phyloP scores from a whole-genome alignment of 805 yeast species.

The Lipomyces mesembrius region DNA sequence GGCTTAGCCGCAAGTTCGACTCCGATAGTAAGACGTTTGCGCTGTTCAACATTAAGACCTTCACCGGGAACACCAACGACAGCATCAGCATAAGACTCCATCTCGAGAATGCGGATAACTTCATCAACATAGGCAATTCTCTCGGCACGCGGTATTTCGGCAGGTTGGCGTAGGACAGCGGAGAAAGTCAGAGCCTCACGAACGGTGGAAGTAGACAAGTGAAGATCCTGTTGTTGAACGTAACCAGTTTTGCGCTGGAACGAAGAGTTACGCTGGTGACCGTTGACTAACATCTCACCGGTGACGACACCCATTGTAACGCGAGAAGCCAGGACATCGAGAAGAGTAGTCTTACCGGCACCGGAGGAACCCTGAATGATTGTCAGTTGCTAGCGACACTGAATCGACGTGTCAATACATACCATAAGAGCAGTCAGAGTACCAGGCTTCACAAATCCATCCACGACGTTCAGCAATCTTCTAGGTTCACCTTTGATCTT shows the following conservation, averaged over 20 bases:
- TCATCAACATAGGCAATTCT: slow-evolving; percentile 71
- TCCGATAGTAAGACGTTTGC: slow-evolving; percentile 70
- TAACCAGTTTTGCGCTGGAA: slow-evolving; percentile 81
- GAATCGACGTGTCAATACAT: slow-evolving; percentile 4
- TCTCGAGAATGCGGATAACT: slow-evolving; percentile 66
- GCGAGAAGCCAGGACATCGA: slow-evolving; percentile 74
- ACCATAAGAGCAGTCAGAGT: slow-evolving; percentile 77
- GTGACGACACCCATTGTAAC: slow-evolving; percentile 72
- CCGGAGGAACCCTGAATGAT: slow-evolving; percentile 67
- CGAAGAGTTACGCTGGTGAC: slow-evolving; percentile 64
- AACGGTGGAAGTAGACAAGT: slow-evolving; percentile 68
- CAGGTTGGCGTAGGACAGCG: slow-evolving; percentile 73
- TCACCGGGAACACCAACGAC: slow-evolving; percentile 77
- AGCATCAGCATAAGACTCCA: slow-evolving; percentile 77
- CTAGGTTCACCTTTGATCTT: slow-evolving; percentile 64
- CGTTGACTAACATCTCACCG: slow-evolving; percentile 75
- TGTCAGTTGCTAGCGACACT: background rate
- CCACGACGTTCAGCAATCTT: slow-evolving; percentile 65
- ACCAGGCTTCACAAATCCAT: slow-evolving; percentile 85
- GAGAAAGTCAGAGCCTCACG: slow-evolving; percentile 75
- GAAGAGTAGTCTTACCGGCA: slow-evolving; percentile 77
- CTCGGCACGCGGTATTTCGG: slow-evolving; percentile 57
- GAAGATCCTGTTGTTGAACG: slow-evolving; percentile 82
- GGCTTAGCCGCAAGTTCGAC: slow-evolving; percentile 77
- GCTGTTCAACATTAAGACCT: slow-evolving; percentile 71